Conservation (phyloP, 176 grass and related monocot genomes). For the Triticum dicoccoides region DNA sequence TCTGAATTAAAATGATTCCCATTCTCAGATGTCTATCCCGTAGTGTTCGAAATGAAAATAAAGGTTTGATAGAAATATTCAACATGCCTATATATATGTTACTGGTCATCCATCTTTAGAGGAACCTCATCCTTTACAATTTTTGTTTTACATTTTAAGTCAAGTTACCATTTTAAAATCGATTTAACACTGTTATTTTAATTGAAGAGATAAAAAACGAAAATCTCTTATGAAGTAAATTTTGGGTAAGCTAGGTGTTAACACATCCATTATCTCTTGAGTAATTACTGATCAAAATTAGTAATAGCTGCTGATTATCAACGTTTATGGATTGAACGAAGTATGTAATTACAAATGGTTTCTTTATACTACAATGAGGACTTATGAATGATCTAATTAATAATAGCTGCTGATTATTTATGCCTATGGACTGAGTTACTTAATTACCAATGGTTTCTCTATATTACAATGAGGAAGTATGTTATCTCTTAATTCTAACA, state of each 20-base stretch:
- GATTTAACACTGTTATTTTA: neutral
- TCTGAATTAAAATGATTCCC: neutral
- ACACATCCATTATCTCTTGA: neutral
- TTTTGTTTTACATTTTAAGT: conserved; percentile 11
- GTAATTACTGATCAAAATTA: neutral
- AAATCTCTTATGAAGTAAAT: neutral
- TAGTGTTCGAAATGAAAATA: neutral
- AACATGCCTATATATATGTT: neutral
- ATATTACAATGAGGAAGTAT: neutral
- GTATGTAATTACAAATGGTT: neutral
- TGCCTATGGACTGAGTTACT: neutral
- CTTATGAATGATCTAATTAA: neutral
- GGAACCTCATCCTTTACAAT: neutral
- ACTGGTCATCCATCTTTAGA: neutral
- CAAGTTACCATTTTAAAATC: neutral
- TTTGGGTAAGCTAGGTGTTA: neutral
- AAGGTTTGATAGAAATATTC: neutral
- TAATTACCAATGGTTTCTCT: neutral
- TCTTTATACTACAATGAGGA: neutral
- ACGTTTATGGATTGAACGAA: neutral
- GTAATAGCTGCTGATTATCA: conserved; percentile 1
- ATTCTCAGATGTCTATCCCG: neutral
- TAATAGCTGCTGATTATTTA: conserved; percentile 2
- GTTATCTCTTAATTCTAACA: neutral
- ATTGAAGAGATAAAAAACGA: neutral